Base-by-base conservation (phyloP, 108 stramenopile genomes). In the Pseudonitzschia pungens region DNA sequence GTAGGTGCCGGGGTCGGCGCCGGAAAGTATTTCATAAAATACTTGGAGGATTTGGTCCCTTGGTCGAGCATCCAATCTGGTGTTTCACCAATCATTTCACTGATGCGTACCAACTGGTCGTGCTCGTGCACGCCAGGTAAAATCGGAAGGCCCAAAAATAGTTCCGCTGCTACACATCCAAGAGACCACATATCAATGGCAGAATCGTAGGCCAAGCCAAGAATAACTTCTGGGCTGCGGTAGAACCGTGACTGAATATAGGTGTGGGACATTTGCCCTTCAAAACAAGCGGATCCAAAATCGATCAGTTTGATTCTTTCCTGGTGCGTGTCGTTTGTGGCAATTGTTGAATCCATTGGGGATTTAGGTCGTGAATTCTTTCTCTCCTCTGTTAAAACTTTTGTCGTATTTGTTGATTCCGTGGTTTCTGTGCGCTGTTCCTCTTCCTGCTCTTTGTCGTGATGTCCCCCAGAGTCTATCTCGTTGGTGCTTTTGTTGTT, bases 221-320 rank as follows among this genome's bases (percentile, higher is more conserved):
- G 72, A 21, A 98, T 71, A 18, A 99, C 97, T 75, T 99, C 99
- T 4, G 99, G 99, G 41, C 95, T 93, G 16, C 99, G 93, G 88
- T 99, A 99, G 81, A 99, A 99, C 2, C 99, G 84, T 26, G 95
- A 96, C 79, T 98, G 99, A 48, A 99, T 98, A 83, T 99, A 99
- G 18, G 96, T 95, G 70, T 96, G 95, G 43, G 92, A 77, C 28
- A 91, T 84, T 58, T 89, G 77, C 6, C 89, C 91, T 75, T 94
- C 89, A 58, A 93, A 97, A 81, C 96, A 98, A 14, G 97, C 96
- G 8, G 96, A 96, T 27, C 99, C 99, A 79, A 99, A 97, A 81
- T 99, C 99, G 71, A 98, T 98, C 50, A 99, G 68, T 70, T 98
- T 97, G 72, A 98, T 90, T 18, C 45, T 48, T 48, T 48, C 45